phyloP scores from a whole-genome alignment of 768 basidiomycete genomes.

The Saitozyma sp. region DNA sequence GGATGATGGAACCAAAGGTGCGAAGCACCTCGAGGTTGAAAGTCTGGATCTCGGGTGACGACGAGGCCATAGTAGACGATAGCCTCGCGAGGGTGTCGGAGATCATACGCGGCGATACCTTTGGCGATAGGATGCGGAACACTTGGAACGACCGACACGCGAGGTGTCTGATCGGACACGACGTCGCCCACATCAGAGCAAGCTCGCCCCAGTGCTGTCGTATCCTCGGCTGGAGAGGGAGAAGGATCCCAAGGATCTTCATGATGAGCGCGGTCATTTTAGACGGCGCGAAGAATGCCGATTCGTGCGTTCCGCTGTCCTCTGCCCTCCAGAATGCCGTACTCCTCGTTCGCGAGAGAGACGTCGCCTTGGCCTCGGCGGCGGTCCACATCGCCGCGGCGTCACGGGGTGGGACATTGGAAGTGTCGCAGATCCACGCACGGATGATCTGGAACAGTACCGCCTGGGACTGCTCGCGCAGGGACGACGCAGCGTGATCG shows the following conservation, averaged over 20 bases:
- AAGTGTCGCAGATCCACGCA: conserved; percentile 61
- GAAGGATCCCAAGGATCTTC: conserved; percentile 66
- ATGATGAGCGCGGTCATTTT: conserved; percentile 60
- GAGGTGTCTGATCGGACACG: conserved; percentile 78
- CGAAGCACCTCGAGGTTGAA: conserved; percentile 81
- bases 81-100: conserved; percentile 77
- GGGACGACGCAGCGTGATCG: conserved; percentile 70
- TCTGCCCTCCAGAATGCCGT: conserved; percentile 46
- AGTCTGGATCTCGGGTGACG: conserved; percentile 72
- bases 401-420: conserved; percentile 27
- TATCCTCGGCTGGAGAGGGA: conserved; percentile 69
- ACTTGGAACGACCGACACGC: conserved; percentile 88
- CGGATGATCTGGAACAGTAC: conserved; percentile 83
- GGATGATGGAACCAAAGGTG: conserved; percentile 61
- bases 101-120: conserved; percentile 69
- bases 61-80: conserved; percentile 75
- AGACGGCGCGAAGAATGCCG: conserved; percentile 41
- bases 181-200: conserved; percentile 79
- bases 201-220: conserved; percentile 75
- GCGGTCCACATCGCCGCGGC: conserved; percentile 30
- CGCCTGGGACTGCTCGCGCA: conserved; percentile 70
- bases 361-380: conserved; percentile 29
- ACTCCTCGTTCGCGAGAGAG: conserved; percentile 25
- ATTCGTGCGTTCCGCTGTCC: conserved; percentile 21
- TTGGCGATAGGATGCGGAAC: conserved; percentile 76